phyloP scores from a whole-genome alignment of 208 protist genomes.

The Leishmania aethiopica region DNA sequence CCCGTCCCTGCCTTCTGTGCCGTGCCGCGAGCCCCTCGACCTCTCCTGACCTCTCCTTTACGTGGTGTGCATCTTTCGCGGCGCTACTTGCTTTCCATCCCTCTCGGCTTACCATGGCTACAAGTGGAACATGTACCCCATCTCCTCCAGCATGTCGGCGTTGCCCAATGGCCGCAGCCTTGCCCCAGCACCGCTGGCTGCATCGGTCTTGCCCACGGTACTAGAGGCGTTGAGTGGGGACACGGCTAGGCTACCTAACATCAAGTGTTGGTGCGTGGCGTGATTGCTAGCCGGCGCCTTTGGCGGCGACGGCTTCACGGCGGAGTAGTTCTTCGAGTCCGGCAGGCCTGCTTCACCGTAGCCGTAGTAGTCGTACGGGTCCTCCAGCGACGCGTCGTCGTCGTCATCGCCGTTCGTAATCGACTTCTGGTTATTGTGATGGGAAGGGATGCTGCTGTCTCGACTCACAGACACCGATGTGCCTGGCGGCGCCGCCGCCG shows the following conservation, averaged over 20 bases:
- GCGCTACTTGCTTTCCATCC: background rate
- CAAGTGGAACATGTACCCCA: constrained; percentile 5
- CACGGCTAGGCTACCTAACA: background rate
- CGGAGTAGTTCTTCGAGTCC: background rate
- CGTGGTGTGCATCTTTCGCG: background rate
- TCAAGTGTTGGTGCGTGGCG: background rate
- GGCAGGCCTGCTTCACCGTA: constrained; percentile 8
- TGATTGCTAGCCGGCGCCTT: background rate
- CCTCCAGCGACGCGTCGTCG: constrained; percentile 13
- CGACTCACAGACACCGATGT: background rate
- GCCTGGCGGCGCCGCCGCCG: background rate
- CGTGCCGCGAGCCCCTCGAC: background rate
- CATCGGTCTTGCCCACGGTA: background rate
- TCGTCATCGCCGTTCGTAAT: constrained; percentile 1
- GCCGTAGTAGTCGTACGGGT: constrained; percentile 21
- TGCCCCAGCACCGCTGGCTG: background rate
- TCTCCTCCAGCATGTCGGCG: background rate
- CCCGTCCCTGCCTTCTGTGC: background rate
- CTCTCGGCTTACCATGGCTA: background rate
- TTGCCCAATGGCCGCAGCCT: background rate
- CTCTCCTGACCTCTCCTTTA: background rate
- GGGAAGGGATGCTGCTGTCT: background rate
- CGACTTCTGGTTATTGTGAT: background rate
- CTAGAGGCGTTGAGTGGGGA: background rate
- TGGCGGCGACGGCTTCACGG: background rate